Conservation (phyloP, 2,329 filamentous ascomycete species). For the Colletotrichum magnum region DNA sequence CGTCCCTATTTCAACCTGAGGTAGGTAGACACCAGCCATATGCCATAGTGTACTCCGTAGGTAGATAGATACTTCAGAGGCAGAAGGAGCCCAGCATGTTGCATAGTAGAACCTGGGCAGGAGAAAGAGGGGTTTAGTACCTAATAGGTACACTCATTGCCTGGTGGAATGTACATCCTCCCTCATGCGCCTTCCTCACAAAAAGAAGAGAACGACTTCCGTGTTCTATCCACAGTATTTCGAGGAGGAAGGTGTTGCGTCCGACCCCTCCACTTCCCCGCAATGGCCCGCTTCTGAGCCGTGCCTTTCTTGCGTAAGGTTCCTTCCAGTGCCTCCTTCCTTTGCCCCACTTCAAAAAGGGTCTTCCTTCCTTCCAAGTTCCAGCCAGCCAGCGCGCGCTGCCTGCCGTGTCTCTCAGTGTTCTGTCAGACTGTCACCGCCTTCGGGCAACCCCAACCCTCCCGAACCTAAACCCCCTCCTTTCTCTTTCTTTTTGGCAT, state of each 20-base stretch:
- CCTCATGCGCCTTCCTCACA: too few relatives aligned
- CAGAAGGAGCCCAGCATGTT: too few relatives aligned
- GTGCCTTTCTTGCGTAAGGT: conserved; percentile 5
- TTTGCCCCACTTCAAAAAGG: neutral
- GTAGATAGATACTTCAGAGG: too few relatives aligned
- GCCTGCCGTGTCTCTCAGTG: neutral
- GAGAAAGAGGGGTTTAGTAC: too few relatives aligned
- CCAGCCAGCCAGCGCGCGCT: neutral
- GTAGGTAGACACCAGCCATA: too few relatives aligned
- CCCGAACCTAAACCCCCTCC: neutral
- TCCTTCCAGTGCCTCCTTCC: neutral
- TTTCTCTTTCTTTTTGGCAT: neutral
- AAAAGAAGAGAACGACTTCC: neutral
- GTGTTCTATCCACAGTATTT: neutral
- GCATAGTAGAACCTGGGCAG: too few relatives aligned
- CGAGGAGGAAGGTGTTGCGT: too few relatives aligned
- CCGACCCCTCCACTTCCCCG: conserved; percentile 11
- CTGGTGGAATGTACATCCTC: too few relatives aligned
- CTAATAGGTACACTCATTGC: too few relatives aligned
- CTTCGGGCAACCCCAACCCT: conserved; percentile 16
- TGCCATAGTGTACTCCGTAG: too few relatives aligned
- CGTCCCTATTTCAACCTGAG: too few relatives aligned
- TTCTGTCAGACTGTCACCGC: conserved; percentile 3
- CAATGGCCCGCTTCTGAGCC: conserved; percentile 27
- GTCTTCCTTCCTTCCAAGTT: conserved; percentile 1